Conservation (phyloP, 805 yeast genomes). For the Dipodascus geniculatus region DNA sequence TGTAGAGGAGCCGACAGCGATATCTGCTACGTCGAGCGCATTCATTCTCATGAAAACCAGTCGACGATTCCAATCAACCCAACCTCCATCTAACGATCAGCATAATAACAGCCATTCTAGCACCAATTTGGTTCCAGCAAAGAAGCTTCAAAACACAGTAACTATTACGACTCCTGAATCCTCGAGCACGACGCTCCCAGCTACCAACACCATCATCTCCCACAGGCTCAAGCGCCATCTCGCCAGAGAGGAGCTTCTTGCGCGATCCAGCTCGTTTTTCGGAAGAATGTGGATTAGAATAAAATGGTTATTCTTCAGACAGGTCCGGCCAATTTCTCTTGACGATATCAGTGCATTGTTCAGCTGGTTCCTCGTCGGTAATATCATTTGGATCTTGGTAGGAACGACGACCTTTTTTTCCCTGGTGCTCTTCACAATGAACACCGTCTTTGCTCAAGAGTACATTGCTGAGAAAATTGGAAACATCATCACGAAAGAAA, state of each 20-base stretch:
- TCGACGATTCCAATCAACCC: not conserved
- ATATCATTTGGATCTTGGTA: conserved; percentile 60
- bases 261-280: not conserved
- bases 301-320: conserved; percentile 66
- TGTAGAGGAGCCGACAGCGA: not conserved
- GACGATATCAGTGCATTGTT: conserved; percentile 86
- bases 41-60: not conserved
- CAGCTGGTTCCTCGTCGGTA: conserved; percentile 87
- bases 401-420: conserved; percentile 94
- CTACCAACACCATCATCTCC: not conserved
- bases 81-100: not conserved
- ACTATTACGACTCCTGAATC: not conserved
- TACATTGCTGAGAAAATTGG: conserved; percentile 74
- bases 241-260: not conserved
- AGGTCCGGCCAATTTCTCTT: conserved; percentile 76
- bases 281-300: conserved; percentile 36
- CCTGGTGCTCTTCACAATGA: conserved; percentile 58
- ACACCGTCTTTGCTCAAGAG: conserved; percentile 84
- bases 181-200: not conserved
- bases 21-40: not conserved
- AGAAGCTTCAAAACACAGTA: not conserved
- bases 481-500: conserved; percentile 68
- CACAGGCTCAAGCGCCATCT: not conserved
- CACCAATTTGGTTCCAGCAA: not conserved
- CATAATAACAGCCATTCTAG: not conserved